Conservation (phyloP, 805 yeast species). For the Candida pini region DNA sequence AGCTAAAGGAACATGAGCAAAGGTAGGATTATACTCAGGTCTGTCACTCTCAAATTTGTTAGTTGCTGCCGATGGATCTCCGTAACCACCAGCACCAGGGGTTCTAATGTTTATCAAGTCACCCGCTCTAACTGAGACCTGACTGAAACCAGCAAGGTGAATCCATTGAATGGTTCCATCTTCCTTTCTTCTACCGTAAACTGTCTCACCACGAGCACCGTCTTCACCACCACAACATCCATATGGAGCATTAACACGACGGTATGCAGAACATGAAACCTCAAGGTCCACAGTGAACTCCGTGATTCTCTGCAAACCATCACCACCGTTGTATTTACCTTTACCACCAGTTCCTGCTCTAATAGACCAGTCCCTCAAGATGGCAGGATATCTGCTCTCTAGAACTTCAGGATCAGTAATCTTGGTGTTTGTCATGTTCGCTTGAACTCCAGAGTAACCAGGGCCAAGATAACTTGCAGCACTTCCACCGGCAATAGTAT, state of each 20-base stretch:
- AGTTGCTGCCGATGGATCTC: slow-evolving; percentile 31
- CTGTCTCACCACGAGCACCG: slow-evolving; percentile 44
- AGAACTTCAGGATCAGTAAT: slow-evolving; percentile 52
- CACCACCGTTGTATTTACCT: slow-evolving; percentile 46
- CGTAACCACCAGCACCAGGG: slow-evolving; percentile 41
- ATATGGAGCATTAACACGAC: slow-evolving; percentile 49
- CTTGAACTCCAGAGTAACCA: slow-evolving; percentile 48
- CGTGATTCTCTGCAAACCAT: slow-evolving; percentile 46
- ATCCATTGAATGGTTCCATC: slow-evolving; percentile 25
- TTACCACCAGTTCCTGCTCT: slow-evolving; percentile 44
- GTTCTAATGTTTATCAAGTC: slow-evolving; percentile 33
- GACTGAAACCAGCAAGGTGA: slow-evolving; percentile 32
- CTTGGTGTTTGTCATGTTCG: slow-evolving; percentile 24
- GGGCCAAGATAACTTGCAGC: slow-evolving; percentile 43
- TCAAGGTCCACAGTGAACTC: slow-evolving; percentile 38
- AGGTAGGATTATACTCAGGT: slow-evolving; percentile 2
- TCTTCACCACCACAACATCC: slow-evolving; percentile 50
- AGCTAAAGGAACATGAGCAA: slow-evolving; percentile 14
- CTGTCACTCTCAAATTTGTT: slow-evolving; percentile 28
- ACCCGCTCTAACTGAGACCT: slow-evolving; percentile 32
- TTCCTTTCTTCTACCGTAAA: slow-evolving; percentile 28
- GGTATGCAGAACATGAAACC: slow-evolving; percentile 42
- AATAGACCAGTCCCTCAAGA: slow-evolving; percentile 39
- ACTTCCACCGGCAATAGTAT: slow-evolving; percentile 52
- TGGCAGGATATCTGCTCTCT: slow-evolving; percentile 47